Evolutionary conservation across 768 basidiomycete genomes (phyloP).

Genomic region (Cystofilobasidium ferigula): DNA sequence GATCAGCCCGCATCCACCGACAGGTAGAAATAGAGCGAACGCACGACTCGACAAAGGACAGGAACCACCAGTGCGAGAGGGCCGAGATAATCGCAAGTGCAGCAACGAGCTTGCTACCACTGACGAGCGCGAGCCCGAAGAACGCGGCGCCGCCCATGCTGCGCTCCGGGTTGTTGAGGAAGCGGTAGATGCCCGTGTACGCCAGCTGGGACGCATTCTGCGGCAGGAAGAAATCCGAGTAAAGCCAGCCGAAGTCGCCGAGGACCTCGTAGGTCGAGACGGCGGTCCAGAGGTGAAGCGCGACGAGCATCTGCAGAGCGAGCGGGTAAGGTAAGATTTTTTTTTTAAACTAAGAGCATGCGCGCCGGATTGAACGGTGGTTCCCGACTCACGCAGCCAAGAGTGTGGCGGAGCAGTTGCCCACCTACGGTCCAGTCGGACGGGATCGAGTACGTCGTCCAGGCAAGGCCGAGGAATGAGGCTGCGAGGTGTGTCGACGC

Average conservation of each 20-base stretch:
- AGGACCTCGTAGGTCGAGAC: slow-evolving; percentile 83
- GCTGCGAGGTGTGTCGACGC: slow-evolving; percentile 43
- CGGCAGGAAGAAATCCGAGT: slow-evolving; percentile 84
- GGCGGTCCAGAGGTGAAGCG: slow-evolving; percentile 82
- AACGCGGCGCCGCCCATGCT: slow-evolving; percentile 91
- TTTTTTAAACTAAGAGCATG: neutral
- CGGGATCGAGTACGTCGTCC: slow-evolving; percentile 79
- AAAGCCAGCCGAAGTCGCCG: slow-evolving; percentile 97
- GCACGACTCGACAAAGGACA: slow-evolving; percentile 80
- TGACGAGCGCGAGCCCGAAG: slow-evolving; percentile 84
- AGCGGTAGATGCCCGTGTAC: slow-evolving; percentile 96
- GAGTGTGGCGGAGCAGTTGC: slow-evolving; percentile 71
- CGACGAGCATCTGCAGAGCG: slow-evolving; percentile 56
- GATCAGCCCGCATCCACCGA: neutral
- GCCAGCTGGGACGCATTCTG: slow-evolving; percentile 80
- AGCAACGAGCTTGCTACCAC: slow-evolving; percentile 83
- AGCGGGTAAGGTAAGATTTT: neutral
- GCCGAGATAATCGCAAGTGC: slow-evolving; percentile 71
- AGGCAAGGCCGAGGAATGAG: slow-evolving; percentile 72
- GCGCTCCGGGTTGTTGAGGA: slow-evolving; percentile 32
- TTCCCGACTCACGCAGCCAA: slow-evolving; percentile 68
- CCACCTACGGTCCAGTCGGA: slow-evolving; percentile 76
- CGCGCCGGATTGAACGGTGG: no score
- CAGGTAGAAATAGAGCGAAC: slow-evolving; percentile 34
- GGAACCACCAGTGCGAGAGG: slow-evolving; percentile 91